Evolutionary conservation across 140 eudicot genomes (phyloP), one percentile per base, ranked within the genome.

Genomic region (Anethum foeniculum): DNA sequence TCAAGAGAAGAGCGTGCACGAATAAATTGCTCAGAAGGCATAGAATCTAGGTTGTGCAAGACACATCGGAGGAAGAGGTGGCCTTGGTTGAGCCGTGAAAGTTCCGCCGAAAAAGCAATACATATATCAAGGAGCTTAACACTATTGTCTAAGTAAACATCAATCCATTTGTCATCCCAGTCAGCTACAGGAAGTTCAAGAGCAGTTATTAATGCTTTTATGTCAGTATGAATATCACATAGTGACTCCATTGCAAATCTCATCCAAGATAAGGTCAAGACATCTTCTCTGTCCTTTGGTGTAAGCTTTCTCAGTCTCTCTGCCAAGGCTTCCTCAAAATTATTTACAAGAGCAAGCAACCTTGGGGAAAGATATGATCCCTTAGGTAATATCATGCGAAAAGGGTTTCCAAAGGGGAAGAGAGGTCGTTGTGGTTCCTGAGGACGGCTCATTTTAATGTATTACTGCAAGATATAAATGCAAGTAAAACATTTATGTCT

Each of bases 101-200:
- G 84, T 83, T 95, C 96, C 6, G 96, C 86, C 76, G 87, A 91
- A 81, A 88, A 89, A 54, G 93, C 93, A 64, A 87, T 92, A 89
- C 95, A 92, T 75, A 95, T 86, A 84, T 95, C 99, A 19, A 95
- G 95, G 80, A 95, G 62, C 32, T 92, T 92, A 52, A 91, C 92
- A 79, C 95, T 95, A 82, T 92, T 88, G 79, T 95, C 92, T 64
- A 95, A 47, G 77, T 95, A 95, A 15, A 90, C 89, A 81, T 95
- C 99, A 13, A 95, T 86, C 99, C 99, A 95, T 82, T 95, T 95
- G 58, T 88, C 90, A 79, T 95, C 97, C 99, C 99, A 95, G 79
- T 91, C 95, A 79, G 85, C 81, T 49, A 92, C 89, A 5, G 99
- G 99, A 7, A 95, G 97, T 83, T 89, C 97, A 76, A 95, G 89